These are phyloP conservation scores for Hordeum pubiflorum DNA, from an alignment of 202 grass and related monocot species.

Conservation along the genomic window DNA sequence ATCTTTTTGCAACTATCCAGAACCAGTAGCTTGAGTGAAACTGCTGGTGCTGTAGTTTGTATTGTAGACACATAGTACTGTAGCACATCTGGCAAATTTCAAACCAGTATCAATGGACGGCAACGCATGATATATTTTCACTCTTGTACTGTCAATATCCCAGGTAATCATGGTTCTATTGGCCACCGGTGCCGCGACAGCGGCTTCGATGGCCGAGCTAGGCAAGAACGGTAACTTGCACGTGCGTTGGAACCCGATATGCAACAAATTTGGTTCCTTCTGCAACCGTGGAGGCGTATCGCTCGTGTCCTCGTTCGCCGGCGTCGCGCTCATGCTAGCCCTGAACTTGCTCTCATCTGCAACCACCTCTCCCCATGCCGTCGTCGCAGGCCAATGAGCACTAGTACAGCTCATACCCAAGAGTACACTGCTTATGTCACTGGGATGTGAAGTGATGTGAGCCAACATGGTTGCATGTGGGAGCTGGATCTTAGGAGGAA, in stretches of 20 bases:
- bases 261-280: conserved; percentile 64
- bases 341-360: conserved; percentile 46
- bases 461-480: conserved; percentile 1
- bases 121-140: neutral
- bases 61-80: neutral
- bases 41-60: conserved; percentile 8
- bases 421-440: conserved; percentile 12
- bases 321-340: conserved; percentile 40
- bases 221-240: conserved; percentile 79
- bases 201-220: conserved; percentile 56
- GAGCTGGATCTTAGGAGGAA: conserved; percentile 14
- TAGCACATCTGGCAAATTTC: conserved; percentile 7
- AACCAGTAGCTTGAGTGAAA: conserved; percentile 37
- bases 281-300: conserved; percentile 60
- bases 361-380: conserved; percentile 9
- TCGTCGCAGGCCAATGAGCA: conserved; percentile 27
- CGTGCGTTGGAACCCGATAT: conserved; percentile 75
- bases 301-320: conserved; percentile 40
- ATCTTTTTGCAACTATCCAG: conserved; percentile 29
- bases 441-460: conserved; percentile 18
- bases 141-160: conserved; percentile 1
- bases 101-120: neutral
- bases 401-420: conserved; percentile 27
- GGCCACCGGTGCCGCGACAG: conserved; percentile 48
- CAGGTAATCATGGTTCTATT: conserved; percentile 58